Percentiles rank a stretch among this genome's conserved stretches.
phyloP scores from a whole-genome alignment of 441 rosid species.

The Geranium incanum region DNA sequence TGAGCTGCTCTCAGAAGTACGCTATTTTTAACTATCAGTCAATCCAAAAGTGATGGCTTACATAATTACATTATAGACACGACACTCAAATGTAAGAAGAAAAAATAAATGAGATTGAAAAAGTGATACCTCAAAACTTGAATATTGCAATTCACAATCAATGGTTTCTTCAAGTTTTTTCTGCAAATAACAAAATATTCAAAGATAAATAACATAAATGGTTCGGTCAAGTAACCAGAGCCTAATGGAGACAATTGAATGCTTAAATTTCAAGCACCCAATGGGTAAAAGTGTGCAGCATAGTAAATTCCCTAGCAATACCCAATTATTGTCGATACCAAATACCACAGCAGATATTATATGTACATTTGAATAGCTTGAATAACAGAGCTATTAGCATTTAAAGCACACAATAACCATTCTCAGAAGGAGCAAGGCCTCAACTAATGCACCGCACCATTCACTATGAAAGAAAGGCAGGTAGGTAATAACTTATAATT shows the following conservation, averaged over 20 bases:
- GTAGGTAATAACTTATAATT: neutral
- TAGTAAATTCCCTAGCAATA: neutral
- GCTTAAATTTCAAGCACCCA: neutral
- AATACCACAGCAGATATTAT: neutral
- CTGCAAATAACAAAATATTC: conserved; percentile 35
- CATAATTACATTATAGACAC: neutral
- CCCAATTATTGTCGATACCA: neutral
- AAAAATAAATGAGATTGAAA: neutral
- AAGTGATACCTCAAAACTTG: neutral
- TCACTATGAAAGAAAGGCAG: neutral
- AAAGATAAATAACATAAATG: no score
- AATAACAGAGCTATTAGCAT: neutral
- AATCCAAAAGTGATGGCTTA: neutral
- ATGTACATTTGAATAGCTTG: neutral
- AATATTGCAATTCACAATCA: neutral
- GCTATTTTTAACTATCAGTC: neutral
- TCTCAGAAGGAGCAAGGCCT: neutral
- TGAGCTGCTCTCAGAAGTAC: neutral
- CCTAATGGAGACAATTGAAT: neutral
- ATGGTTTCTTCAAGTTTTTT: conserved; percentile 45
- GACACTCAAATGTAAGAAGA: neutral
- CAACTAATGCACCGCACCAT: neutral
- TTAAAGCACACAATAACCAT: neutral
- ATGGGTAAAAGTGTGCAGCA: no score
- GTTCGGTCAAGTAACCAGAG: neutral